Evolutionary conservation across 495 filamentous ascomycete species (phyloP).

Genomic region (Neurospora sp.): DNA sequence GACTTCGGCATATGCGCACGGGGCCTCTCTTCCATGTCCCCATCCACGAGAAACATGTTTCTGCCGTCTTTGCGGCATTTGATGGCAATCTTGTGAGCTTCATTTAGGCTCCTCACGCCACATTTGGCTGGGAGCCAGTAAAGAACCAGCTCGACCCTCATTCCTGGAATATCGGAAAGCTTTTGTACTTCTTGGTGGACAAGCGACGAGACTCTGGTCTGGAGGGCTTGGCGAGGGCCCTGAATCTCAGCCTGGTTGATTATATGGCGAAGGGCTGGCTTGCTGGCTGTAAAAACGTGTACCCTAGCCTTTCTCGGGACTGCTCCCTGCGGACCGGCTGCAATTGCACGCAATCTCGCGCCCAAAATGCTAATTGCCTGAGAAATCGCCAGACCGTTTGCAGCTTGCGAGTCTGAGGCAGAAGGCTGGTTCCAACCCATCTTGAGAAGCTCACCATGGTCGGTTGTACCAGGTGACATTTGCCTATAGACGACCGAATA

Average conservation of each 20-base stretch:
- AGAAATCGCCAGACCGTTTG: not conserved
- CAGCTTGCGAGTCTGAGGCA: not conserved
- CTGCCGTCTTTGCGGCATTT: not conserved
- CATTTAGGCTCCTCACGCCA: not conserved
- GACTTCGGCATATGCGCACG: not conserved
- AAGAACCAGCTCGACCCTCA: not conserved
- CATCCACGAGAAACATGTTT: not conserved
- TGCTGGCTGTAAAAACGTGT: not conserved
- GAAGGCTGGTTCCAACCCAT: not conserved
- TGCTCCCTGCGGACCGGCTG: not conserved
- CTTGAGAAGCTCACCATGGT: not conserved
- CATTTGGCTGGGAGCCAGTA: not conserved
- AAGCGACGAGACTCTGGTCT: not conserved
- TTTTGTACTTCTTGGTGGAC: not conserved
- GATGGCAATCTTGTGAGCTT: not conserved
- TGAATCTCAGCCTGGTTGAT: not conserved
- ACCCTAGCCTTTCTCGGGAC: not conserved
- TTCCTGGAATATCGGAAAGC: not conserved
- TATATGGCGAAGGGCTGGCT: not conserved
- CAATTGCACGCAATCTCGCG: not conserved
- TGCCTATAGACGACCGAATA: not conserved
- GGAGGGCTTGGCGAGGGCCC: not conserved
- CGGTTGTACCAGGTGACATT: not conserved
- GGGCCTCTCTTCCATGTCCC: not conserved
- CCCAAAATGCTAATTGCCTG: not conserved